Conservation (phyloP, 495 filamentous ascomycete genomes). For the Tuber umbilicatum region DNA sequence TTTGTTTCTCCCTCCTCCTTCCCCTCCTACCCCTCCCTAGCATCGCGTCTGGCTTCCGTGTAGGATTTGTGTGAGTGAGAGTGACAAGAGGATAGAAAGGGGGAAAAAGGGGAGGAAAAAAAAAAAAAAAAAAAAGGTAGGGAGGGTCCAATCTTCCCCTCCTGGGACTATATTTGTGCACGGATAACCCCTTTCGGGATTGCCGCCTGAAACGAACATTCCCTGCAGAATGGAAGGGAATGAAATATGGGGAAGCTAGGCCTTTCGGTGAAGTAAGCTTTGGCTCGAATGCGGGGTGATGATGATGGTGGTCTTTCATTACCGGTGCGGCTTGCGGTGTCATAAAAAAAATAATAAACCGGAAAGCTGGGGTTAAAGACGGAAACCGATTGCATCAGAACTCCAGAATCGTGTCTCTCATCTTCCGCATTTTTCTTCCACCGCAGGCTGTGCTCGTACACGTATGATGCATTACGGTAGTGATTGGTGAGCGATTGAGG, state of each 20-base stretch:
- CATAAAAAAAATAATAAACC: too few relatives aligned
- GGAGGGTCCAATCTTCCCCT: background rate
- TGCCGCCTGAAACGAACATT: background rate
- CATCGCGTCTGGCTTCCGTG: background rate
- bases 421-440: too few relatives aligned
- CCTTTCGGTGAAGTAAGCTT: background rate
- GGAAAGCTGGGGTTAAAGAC: too few relatives aligned
- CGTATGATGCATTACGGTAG: background rate
- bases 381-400: too few relatives aligned
- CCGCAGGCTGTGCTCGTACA: too few relatives aligned
- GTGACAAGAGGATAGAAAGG: background rate
- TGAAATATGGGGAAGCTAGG: background rate
- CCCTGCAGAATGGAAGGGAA: background rate
- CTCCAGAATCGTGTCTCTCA: too few relatives aligned
- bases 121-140: background rate
- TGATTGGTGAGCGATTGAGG: background rate
- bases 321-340: background rate
- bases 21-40: background rate
- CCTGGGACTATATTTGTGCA: background rate
- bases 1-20: background rate
- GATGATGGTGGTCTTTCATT: background rate
- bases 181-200: background rate
- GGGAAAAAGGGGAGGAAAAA: background rate
- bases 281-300: background rate
- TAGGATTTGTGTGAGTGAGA: background rate